Evolutionary conservation across 2,329 filamentous ascomycete species (phyloP).

Genomic region (Claviceps humidiphila): DNA sequence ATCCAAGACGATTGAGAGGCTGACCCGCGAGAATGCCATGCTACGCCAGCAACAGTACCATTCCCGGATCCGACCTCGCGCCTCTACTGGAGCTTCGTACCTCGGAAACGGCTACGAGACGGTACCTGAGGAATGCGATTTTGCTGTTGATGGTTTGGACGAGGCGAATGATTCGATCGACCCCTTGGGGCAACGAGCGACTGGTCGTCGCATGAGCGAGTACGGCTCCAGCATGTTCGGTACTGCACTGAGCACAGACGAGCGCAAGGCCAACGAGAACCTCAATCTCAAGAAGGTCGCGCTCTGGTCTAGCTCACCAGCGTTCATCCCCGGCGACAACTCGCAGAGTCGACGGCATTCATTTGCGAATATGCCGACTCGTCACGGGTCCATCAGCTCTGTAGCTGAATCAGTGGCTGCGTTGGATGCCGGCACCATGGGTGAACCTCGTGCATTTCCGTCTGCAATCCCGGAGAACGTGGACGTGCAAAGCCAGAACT

Average conservation of each 20-base stretch:
- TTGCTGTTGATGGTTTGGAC: constrained; percentile 59
- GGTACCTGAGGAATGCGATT: constrained; percentile 54
- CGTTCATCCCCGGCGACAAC: constrained; percentile 49
- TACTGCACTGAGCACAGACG: constrained; percentile 40
- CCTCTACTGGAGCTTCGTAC: constrained; percentile 42
- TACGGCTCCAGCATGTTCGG: constrained; percentile 34
- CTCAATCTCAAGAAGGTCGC: constrained; percentile 46
- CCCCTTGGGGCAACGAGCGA: constrained; percentile 32
- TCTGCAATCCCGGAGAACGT: constrained; percentile 26
- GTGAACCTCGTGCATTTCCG: constrained; percentile 31
- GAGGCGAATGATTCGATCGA: constrained; percentile 41
- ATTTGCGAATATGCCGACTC: constrained; percentile 56
- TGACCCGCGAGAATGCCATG: constrained; percentile 49
- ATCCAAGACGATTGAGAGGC: constrained; percentile 49
- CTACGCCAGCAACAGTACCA: constrained; percentile 37
- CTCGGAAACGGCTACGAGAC: constrained; percentile 43
- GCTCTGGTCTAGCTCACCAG: constrained; percentile 60
- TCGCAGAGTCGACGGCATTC: constrained; percentile 70
- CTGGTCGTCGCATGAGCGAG: constrained; percentile 44
- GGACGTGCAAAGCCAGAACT: constrained; percentile 23
- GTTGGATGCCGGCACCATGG: constrained; percentile 30
- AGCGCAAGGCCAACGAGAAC: constrained; percentile 49
- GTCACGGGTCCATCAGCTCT: constrained; percentile 51
- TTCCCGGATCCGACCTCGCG: constrained; percentile 41
- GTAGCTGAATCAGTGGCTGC: constrained; percentile 36